A percentile compares a stretch with the other conserved stretches of the same genome.
Evolutionary conservation across 306 rosid species (phyloP).

Genomic region (Cyamopsis tetragonoloba): DNA sequence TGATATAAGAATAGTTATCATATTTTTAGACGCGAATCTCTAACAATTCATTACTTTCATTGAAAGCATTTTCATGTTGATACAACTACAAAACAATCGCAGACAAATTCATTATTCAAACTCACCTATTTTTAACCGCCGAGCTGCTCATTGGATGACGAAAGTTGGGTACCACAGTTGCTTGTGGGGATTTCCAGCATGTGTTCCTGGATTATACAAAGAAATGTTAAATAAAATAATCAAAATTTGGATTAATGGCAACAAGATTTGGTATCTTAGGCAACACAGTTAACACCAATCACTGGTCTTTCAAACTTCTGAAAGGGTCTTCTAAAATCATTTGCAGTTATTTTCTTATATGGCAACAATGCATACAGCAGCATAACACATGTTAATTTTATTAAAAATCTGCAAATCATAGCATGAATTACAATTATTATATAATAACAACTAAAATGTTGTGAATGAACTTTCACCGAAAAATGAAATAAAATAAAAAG

Average conservation of each 20-base stretch:
- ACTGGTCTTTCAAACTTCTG: no score
- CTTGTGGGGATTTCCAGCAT: slow-evolving; percentile 50
- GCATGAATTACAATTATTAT: no score
- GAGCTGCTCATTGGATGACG: slow-evolving; percentile 68
- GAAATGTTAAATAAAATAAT: not conserved
- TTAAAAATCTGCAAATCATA: not conserved
- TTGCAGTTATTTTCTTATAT: not conserved
- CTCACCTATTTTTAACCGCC: slow-evolving; percentile 60
- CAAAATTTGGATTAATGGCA: not conserved
- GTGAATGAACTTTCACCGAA: no score
- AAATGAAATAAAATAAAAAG: no score
- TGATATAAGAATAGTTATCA: no score
- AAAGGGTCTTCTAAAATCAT: no score
- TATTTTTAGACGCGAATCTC: no score
- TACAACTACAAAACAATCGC: no score
- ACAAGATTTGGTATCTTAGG: not conserved
- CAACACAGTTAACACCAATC: not conserved
- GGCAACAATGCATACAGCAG: not conserved
- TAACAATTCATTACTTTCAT: no score
- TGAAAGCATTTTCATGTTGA: no score
- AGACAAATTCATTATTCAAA: not conserved
- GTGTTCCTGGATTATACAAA: slow-evolving; percentile 38
- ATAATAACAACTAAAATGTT: no score
- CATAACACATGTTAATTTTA: not conserved
- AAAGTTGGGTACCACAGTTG: slow-evolving; percentile 43